Evolutionary conservation across 208 protist species (phyloP).

Genomic region (Angomonas deanei): DNA sequence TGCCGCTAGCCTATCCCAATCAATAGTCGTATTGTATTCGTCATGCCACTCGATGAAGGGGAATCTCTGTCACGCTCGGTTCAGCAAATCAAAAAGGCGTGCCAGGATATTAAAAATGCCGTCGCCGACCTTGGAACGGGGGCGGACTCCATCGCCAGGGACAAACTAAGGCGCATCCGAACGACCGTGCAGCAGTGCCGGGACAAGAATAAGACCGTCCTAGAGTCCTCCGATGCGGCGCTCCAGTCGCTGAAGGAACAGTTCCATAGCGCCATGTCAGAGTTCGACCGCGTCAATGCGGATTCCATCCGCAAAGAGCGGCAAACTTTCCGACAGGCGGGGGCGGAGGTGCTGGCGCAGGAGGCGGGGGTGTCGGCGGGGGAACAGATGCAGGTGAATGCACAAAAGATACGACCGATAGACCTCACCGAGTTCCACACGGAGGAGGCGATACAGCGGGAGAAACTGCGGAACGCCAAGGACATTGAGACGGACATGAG

Average conservation of each 20-base stretch:
- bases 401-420: conserved; percentile 36
- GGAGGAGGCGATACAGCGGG: conserved; percentile 65
- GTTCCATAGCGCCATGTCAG: conserved; percentile 26
- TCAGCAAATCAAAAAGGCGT: conserved; percentile 49
- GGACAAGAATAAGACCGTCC: conserved; percentile 19
- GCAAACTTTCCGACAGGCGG: conserved; percentile 40
- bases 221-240: conserved; percentile 10
- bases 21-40: not conserved
- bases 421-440: conserved; percentile 62
- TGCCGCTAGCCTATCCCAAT: too few relatives aligned
- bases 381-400: conserved; percentile 21
- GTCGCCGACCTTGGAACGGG: conserved; percentile 45
- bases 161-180: conserved; percentile 40
- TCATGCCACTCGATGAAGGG: conserved; percentile 54
- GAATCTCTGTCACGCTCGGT: conserved; percentile 44
- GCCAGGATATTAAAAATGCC: conserved; percentile 40
- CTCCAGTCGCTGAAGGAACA: conserved; percentile 28
- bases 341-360: not conserved
- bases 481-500: conserved; percentile 75
- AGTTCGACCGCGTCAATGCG: conserved; percentile 41
- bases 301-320: conserved; percentile 47
- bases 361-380: not conserved
- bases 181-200: conserved; percentile 44
- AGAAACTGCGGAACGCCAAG: conserved; percentile 55
- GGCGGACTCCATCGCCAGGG: conserved; percentile 50